These are phyloP conservation scores for Hansenula sp. DNA, from an alignment of 1,139 yeast genomes.

Conservation along the genomic window DNA sequence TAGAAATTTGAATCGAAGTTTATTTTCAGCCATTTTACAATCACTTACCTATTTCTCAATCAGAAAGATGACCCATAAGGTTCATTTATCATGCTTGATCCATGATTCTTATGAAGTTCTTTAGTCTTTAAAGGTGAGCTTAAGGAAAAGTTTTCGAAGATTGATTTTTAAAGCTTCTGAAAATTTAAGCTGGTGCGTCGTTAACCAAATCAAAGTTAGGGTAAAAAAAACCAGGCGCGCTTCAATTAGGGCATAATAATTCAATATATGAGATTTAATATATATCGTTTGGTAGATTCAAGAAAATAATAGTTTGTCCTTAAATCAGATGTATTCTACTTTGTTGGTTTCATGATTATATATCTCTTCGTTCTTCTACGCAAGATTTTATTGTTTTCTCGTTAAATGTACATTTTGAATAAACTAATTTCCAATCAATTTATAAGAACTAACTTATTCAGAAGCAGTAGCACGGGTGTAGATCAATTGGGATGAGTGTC, in stretches of 20 bases:
- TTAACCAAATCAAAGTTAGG: too few species aligned
- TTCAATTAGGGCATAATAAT: too few species aligned
- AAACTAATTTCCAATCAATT: constrained; percentile 2
- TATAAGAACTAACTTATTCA: constrained; percentile 32
- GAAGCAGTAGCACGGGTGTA: constrained; percentile 78
- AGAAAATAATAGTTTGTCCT: too few species aligned
- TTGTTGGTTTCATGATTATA: too few species aligned
- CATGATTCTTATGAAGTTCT: neutral
- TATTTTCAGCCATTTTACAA: neutral
- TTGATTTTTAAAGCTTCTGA: too few species aligned
- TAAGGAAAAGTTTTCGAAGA: too few species aligned
- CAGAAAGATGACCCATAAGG: neutral
- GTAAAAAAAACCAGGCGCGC: neutral
- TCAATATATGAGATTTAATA: too few species aligned
- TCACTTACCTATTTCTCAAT: neutral
- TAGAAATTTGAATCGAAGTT: constrained; percentile 4
- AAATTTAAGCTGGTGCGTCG: too few species aligned
- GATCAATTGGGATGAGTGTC: constrained; percentile 96
- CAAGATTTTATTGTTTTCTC: constrained; percentile 4
- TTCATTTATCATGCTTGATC: neutral
- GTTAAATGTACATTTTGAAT: constrained; percentile 22
- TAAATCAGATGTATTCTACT: too few species aligned
- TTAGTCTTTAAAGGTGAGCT: neutral
- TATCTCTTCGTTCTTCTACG: too few species aligned
- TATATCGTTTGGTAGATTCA: too few species aligned